A percentile compares a stretch with the other conserved stretches of the same genome.
Evolutionary conservation across 2,329 filamentous ascomycete species (phyloP).

Genomic region (Cytospora mali): DNA sequence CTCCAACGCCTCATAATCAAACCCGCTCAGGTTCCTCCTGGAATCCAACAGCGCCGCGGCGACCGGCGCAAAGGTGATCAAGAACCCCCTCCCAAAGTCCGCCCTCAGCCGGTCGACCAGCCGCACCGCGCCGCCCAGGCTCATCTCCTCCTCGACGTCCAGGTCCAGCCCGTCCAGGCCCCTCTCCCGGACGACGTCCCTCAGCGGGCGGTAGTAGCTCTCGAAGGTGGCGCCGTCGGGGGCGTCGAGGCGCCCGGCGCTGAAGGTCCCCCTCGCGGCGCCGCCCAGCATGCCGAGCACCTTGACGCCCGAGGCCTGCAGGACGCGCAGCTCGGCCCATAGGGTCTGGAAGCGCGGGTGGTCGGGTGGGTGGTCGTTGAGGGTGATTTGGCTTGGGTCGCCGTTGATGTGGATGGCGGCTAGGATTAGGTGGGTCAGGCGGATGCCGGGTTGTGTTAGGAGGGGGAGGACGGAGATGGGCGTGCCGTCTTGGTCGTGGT

Average conservation of each 20-base stretch:
- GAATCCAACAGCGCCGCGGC: slow-evolving; percentile 68
- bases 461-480: slow-evolving; percentile 47
- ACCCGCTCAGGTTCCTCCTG: slow-evolving; percentile 71
- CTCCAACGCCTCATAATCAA: slow-evolving; percentile 73
- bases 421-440: slow-evolving; percentile 72
- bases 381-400: slow-evolving; percentile 63
- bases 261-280: slow-evolving; percentile 71
- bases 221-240: slow-evolving; percentile 60
- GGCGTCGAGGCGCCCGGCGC: slow-evolving; percentile 52
- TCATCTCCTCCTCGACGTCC: slow-evolving; percentile 75
- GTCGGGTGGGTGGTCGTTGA: slow-evolving; percentile 73
- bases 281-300: slow-evolving; percentile 83
- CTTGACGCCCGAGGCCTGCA: slow-evolving; percentile 72
- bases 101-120: slow-evolving; percentile 65
- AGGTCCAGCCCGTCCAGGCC: slow-evolving; percentile 69
- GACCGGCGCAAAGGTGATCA: slow-evolving; percentile 79
- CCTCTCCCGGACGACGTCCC: slow-evolving; percentile 59
- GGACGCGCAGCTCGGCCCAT: slow-evolving; percentile 69
- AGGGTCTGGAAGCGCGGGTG: slow-evolving; percentile 64
- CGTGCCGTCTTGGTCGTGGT: slow-evolving; percentile 41
- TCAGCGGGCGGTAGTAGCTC: slow-evolving; percentile 67
- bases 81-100: slow-evolving; percentile 68
- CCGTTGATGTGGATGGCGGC: slow-evolving; percentile 80
- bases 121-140: slow-evolving; percentile 62
- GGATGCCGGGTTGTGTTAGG: slow-evolving; percentile 41